Evolutionary conservation across 2,329 filamentous ascomycete species (phyloP).

Genomic region (Cladosporium oxysporum): DNA sequence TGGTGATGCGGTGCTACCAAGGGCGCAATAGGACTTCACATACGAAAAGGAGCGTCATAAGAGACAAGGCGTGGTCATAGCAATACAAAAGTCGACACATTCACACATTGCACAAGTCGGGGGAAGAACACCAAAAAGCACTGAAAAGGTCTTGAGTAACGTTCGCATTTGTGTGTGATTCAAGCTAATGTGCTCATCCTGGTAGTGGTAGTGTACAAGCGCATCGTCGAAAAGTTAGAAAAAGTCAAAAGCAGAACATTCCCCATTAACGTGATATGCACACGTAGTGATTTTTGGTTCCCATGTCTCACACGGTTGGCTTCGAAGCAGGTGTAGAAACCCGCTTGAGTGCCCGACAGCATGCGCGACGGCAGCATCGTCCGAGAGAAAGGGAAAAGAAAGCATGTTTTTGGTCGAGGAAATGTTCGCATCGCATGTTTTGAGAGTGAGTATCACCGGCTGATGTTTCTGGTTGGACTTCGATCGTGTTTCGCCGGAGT

Average conservation of each 20-base stretch:
- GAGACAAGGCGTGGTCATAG: background rate
- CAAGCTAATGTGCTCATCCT: slow-evolving; percentile 8
- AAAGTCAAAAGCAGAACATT: background rate
- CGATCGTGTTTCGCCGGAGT: background rate
- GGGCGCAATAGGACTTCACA: background rate
- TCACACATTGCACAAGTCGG: background rate
- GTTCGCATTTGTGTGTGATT: background rate
- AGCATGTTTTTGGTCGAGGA: background rate
- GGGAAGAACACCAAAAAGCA: background rate
- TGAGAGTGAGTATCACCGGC: background rate
- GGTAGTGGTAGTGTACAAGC: slow-evolving; percentile 6
- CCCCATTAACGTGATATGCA: slow-evolving; percentile 3
- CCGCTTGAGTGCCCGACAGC: background rate
- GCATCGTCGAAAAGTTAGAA: background rate
- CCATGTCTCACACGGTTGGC: background rate
- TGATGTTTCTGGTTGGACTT: background rate
- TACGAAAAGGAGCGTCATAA: background rate
- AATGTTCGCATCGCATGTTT: slow-evolving; percentile 4
- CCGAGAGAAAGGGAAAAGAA: background rate
- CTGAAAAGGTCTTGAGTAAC: background rate
- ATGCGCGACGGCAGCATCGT: background rate
- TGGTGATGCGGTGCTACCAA: background rate
- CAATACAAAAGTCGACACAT: background rate
- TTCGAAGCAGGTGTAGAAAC: background rate
- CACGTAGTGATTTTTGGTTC: background rate